Conservation (phyloP, 805 yeast species). For the Brettanomyces anomalus region DNA sequence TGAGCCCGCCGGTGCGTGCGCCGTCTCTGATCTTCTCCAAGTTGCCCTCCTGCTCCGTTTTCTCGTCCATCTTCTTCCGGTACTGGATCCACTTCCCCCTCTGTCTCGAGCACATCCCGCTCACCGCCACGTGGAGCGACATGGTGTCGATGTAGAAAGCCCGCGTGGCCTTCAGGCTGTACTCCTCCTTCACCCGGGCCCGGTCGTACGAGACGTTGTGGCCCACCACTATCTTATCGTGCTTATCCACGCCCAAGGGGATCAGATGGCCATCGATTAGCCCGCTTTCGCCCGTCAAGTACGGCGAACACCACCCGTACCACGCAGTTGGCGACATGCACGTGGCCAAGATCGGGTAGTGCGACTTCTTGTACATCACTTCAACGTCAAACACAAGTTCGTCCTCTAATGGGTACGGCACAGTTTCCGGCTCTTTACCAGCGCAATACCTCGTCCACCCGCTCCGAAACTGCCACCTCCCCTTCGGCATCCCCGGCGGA, state of each 20-base stretch:
- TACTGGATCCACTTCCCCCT: slow-evolving; percentile 67
- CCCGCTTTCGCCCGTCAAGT: slow-evolving; percentile 46
- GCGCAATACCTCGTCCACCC: slow-evolving; percentile 80
- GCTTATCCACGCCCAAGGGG: slow-evolving; percentile 44
- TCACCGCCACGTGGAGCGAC: slow-evolving; percentile 83
- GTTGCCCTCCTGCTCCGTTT: slow-evolving; percentile 8
- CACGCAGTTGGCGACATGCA: slow-evolving; percentile 74
- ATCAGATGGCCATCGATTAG: slow-evolving; percentile 51
- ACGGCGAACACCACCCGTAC: slow-evolving; percentile 95
- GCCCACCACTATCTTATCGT: slow-evolving; percentile 64
- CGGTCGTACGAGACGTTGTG: slow-evolving; percentile 90
- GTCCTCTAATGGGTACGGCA: slow-evolving; percentile 62
- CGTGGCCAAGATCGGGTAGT: slow-evolving; percentile 71
- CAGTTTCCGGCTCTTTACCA: slow-evolving; percentile 44
- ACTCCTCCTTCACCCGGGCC: slow-evolving; percentile 79
- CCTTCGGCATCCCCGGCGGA: slow-evolving; percentile 30
- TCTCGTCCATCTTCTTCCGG: slow-evolving; percentile 30
- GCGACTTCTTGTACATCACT: slow-evolving; percentile 64
- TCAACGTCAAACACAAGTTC: slow-evolving; percentile 85
- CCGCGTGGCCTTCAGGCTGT: slow-evolving; percentile 53
- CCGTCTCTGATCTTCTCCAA: slow-evolving; percentile 15
- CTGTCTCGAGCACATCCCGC: slow-evolving; percentile 91
- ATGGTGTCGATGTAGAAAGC: slow-evolving; percentile 84
- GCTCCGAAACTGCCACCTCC: slow-evolving; percentile 43
- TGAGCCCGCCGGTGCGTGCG: slow-evolving; percentile 17